Evolutionary conservation across 805 yeast genomes (phyloP), one percentile per base, ranked within the genome.

Genomic region (Suhomyces vadensis): DNA sequence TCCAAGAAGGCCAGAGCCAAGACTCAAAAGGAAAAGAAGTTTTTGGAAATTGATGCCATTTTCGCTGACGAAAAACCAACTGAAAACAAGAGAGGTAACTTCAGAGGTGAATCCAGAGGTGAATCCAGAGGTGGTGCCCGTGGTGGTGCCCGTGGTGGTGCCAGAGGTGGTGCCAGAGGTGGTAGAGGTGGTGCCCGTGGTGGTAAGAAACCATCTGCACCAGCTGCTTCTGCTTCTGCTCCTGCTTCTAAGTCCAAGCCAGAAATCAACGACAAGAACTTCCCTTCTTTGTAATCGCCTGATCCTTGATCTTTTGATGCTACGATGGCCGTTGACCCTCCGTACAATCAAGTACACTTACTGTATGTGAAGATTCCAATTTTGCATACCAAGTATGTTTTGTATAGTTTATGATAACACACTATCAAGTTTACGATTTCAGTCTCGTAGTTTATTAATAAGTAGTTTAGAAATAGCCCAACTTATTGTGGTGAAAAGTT

Each of bases 21-120:
- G 81, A 77, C 83, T 53, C 78, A 75, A 68, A 91, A 91, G 82
- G 85, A 85, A 70, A 89, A 89, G 85, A 78, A 73, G 62, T 71
- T 75, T 65, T 75, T 90, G 64, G 92, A 87, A 54, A 75, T 87
- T 57, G 82, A 82, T 57, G 86, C 91, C 50, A 71, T 78, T 51
- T 85, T 85, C 65, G 75, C 85, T 56, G 90, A 83, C 59, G 74
- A 77, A 52, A 62, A 61, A 56, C 74, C 75, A 51, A 65, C 61
- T 48, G 57, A 65, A 51, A 47, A 67, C 46, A 49, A 67, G 57
- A 58, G 66, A 44, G 58, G 56, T 52, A 44, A 41, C 57, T 49
- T 64, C 65, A 66, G 67, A 50, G 61, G 57, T 51, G 71, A 65
- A 43, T 40, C 40, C 37, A 60, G 63, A 33, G 47, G 48, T 19